Evolutionary conservation across 176 grass and related monocot species (phyloP).

Genomic region (Aegilops longissima): DNA sequence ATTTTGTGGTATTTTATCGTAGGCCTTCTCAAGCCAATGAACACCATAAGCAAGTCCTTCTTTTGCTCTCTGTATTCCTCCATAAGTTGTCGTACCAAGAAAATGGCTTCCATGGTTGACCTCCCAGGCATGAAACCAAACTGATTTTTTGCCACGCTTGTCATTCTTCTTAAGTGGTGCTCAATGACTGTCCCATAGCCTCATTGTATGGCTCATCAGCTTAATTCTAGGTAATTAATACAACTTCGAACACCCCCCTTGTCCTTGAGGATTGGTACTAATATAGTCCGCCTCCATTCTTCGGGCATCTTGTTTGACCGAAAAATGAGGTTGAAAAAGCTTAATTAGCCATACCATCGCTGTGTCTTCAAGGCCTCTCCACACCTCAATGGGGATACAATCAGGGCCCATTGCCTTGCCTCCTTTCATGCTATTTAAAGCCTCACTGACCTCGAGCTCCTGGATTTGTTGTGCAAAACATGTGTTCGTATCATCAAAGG

Average conservation of each 20-base stretch:
- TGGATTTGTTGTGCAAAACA: background rate
- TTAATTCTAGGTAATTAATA: background rate
- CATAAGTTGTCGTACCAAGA: background rate
- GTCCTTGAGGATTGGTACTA: background rate
- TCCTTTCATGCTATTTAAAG: too few relatives aligned
- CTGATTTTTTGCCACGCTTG: background rate
- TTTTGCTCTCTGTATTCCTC: background rate
- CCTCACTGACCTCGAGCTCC: too few relatives aligned
- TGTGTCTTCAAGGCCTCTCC: background rate
- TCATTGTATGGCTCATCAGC: background rate
- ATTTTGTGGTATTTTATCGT: background rate
- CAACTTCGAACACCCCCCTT: background rate
- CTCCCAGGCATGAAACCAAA: background rate
- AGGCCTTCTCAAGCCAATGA: background rate
- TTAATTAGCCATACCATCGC: background rate
- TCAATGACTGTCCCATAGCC: background rate
- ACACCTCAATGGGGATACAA: background rate
- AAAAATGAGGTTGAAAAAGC: background rate
- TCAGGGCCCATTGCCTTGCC: background rate
- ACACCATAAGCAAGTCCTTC: background rate
- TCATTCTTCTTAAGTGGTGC: background rate
- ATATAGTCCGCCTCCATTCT: background rate
- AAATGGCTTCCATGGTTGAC: background rate
- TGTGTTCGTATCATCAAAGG: background rate
- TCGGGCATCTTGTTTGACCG: background rate